Evolutionary conservation across 257 asterid species (phyloP).

Genomic region (Solanum lycopersicoides): DNA sequence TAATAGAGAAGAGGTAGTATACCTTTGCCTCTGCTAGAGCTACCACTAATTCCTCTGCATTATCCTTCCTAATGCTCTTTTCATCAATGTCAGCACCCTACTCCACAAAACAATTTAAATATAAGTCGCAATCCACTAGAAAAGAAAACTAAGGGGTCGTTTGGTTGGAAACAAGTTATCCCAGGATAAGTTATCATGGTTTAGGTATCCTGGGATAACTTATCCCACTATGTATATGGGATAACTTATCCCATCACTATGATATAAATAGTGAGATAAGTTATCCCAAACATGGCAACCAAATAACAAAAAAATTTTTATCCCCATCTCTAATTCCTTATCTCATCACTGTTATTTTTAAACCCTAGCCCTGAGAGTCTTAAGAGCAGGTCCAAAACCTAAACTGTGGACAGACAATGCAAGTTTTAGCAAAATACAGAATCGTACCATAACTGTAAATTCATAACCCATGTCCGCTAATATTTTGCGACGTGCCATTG

Average conservation of each 20-base stretch:
- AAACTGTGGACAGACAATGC: neutral
- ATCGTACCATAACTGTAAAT: constrained; percentile 49
- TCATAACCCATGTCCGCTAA: constrained; percentile 68
- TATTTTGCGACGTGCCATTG: constrained; percentile 63
- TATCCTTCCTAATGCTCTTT: constrained; percentile 66
- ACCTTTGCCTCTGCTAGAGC: constrained; percentile 91
- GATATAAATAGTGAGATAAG: no score
- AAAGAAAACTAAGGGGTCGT: neutral
- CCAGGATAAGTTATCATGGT: no score
- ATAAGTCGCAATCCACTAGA: neutral
- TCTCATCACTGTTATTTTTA: no score
- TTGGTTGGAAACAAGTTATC: no score
- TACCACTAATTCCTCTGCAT: constrained; percentile 70
- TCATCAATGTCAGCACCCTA: constrained; percentile 86
- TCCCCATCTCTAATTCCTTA: no score
- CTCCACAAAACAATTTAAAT: neutral
- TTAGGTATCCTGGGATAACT: no score
- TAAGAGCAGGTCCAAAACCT: neutral
- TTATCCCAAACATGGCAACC: no score
- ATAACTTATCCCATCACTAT: no score
- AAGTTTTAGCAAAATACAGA: neutral
- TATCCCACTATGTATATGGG: no score
- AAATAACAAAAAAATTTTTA: no score
- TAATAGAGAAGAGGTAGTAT: neutral
- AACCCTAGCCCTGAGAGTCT: no score